These are phyloP conservation scores for Xylaria sp. DNA, from an alignment of 2,329 filamentous ascomycete genomes.

Conservation along the genomic window DNA sequence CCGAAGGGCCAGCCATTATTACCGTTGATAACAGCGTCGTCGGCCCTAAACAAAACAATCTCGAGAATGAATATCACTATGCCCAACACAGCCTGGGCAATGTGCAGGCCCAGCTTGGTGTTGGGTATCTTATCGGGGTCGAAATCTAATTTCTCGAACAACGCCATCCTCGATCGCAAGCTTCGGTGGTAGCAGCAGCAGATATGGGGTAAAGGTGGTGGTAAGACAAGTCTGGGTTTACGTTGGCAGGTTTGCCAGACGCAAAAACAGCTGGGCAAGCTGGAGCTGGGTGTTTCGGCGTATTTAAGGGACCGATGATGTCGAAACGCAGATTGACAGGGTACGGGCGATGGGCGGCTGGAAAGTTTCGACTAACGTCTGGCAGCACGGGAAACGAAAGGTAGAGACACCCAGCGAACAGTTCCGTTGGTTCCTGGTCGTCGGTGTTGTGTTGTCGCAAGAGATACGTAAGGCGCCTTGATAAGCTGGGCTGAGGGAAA, in stretches of 20 bases:
- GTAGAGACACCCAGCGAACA: too few relatives aligned
- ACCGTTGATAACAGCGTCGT: conserved; percentile 54
- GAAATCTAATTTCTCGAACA: conserved; percentile 54
- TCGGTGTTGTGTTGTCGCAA: neutral
- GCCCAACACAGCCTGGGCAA: conserved; percentile 55
- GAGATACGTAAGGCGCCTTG: neutral
- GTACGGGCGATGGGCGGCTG: too few relatives aligned
- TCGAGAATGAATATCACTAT: conserved; percentile 62
- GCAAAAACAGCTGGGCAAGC: neutral
- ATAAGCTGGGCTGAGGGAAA: too few relatives aligned
- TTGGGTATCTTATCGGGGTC: conserved; percentile 57
- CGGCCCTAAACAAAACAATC: conserved; percentile 59
- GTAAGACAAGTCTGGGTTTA: conserved; percentile 7
- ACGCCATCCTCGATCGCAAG: conserved; percentile 28
- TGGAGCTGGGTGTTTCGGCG: neutral
- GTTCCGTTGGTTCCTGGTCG: neutral
- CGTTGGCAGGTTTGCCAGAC: neutral
- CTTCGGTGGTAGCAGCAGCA: conserved; percentile 2
- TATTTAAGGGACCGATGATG: neutral
- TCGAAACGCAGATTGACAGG: too few relatives aligned
- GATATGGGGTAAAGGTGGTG: conserved; percentile 12
- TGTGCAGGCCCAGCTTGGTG: conserved; percentile 61
- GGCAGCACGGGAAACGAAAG: neutral
- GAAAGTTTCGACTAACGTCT: neutral
- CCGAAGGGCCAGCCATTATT: conserved; percentile 66